These are phyloP conservation scores for Colletotrichum cereale DNA, from an alignment of 2,329 filamentous ascomycete genomes.

Conservation along the genomic window DNA sequence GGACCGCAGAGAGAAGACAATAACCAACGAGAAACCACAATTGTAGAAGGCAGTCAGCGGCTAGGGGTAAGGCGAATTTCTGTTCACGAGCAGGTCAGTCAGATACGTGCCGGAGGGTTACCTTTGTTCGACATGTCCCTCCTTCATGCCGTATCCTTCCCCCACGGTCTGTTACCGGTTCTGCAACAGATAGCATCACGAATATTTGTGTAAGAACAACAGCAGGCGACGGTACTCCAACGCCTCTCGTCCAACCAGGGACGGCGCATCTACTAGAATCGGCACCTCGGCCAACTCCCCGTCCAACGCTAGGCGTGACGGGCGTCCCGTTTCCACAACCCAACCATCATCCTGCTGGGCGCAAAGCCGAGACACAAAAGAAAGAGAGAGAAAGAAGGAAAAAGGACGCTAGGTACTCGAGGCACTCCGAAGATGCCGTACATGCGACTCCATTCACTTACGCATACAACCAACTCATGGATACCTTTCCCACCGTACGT, in stretches of 20 bases:
- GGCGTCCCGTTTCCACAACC: conserved; percentile 8
- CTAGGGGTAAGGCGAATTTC: conserved; percentile 10
- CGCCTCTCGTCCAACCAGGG: conserved; percentile 30
- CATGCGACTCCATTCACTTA: background rate
- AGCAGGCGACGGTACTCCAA: conserved; percentile 16
- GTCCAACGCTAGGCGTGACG: conserved; percentile 17
- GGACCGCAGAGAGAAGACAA: background rate
- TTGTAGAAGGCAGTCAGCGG: background rate
- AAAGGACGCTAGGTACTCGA: conserved; percentile 13
- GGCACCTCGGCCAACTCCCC: conserved; percentile 29
- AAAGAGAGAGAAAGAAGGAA: background rate
- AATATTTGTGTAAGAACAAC: background rate
- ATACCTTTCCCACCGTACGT: background rate
- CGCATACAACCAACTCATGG: background rate
- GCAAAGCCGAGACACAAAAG: background rate
- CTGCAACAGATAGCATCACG: conserved; percentile 15
- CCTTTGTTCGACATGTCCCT: background rate
- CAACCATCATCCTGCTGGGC: conserved; percentile 4
- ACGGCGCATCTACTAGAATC: conserved; percentile 20
- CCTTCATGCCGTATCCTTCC: background rate
- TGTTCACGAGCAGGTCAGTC: conserved; percentile 2
- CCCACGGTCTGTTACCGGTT: conserved; percentile 4
- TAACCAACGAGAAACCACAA: background rate
- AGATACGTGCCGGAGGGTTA: conserved; percentile 1
- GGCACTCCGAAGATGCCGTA: conserved; percentile 20